Percentiles rank a stretch among this genome's conserved stretches.
Conservation (phyloP, 2,329 filamentous ascomycete genomes). For the Apiospora marii region DNA sequence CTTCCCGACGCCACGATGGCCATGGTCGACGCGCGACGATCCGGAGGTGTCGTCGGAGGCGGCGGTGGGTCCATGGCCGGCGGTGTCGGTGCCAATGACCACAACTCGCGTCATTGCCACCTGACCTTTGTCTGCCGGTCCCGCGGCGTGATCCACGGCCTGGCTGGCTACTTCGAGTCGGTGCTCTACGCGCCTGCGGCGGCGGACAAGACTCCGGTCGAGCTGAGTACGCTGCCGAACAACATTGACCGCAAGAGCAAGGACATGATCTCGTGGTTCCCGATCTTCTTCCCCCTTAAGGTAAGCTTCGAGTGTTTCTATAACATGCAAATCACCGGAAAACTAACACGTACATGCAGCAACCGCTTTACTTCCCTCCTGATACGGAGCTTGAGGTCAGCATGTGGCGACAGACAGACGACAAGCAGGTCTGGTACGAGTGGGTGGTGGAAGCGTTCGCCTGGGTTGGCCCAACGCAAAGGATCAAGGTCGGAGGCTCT, state of each 20-base stretch:
- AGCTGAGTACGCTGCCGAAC: slow-evolving; percentile 91
- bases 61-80: slow-evolving; percentile 78
- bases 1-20: slow-evolving; percentile 66
- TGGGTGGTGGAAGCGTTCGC: slow-evolving; percentile 91
- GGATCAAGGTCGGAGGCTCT: slow-evolving; percentile 71
- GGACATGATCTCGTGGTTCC: slow-evolving; percentile 99
- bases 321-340: neutral
- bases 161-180: slow-evolving; percentile 95
- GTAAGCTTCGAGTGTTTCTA: slow-evolving; percentile 55
- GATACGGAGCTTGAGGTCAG: slow-evolving; percentile 86
- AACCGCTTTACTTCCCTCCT: slow-evolving; percentile 84
- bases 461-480: slow-evolving; percentile 64
- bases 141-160: slow-evolving; percentile 85
- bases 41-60: slow-evolving; percentile 70
- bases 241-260: slow-evolving; percentile 92
- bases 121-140: slow-evolving; percentile 80
- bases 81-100: slow-evolving; percentile 84
- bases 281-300: slow-evolving; percentile 96
- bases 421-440: slow-evolving; percentile 97
- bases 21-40: slow-evolving; percentile 62
- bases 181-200: slow-evolving; percentile 76
- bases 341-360: slow-evolving; percentile 55
- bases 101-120: slow-evolving; percentile 84
- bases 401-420: slow-evolving; percentile 97
- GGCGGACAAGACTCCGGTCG: slow-evolving; percentile 64